These are phyloP conservation scores for Euphorbia tirucalli DNA, from an alignment of 345 rosid genomes.

Conservation along the genomic window DNA sequence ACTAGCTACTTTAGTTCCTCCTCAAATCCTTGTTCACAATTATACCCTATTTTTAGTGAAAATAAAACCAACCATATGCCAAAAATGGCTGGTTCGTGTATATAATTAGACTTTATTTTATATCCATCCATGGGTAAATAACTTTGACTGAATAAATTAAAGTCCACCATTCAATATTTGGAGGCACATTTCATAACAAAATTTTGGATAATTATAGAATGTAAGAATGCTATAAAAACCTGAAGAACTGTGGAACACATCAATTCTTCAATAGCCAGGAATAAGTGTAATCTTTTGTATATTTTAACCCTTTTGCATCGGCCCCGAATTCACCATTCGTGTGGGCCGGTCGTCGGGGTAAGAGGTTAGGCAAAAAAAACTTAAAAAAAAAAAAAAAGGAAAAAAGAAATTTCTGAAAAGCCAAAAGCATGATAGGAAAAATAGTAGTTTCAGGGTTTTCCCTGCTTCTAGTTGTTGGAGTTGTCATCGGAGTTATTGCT, in stretches of 20 bases:
- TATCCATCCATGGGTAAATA: not conserved
- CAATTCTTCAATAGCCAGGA: not conserved
- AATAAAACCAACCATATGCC: not conserved
- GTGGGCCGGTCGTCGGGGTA: slow-evolving; percentile 2
- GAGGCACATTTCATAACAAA: not conserved
- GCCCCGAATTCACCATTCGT: not conserved
- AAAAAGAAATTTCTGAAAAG: not conserved
- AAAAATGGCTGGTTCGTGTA: not conserved
- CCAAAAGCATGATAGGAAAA: slow-evolving; percentile 23
- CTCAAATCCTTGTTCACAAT: not conserved
- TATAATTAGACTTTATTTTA: not conserved
- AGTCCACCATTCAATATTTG: not conserved
- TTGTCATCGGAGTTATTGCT: slow-evolving; percentile 21
- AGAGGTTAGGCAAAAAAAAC: not conserved
- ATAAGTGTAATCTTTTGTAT: not conserved
- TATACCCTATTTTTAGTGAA: not conserved
- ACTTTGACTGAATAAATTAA: not conserved
- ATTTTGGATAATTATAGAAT: not conserved
- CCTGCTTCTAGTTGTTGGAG: slow-evolving; percentile 25
- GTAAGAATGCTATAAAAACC: not conserved
- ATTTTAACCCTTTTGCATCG: not conserved
- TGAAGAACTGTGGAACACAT: not conserved
- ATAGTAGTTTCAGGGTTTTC: slow-evolving; percentile 27
- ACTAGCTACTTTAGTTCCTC: too few relatives aligned
- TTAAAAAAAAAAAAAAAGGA: not conserved